These are phyloP conservation scores for Penicillium sp. DNA, from an alignment of 2,329 filamentous ascomycete species.

Conservation along the genomic window DNA sequence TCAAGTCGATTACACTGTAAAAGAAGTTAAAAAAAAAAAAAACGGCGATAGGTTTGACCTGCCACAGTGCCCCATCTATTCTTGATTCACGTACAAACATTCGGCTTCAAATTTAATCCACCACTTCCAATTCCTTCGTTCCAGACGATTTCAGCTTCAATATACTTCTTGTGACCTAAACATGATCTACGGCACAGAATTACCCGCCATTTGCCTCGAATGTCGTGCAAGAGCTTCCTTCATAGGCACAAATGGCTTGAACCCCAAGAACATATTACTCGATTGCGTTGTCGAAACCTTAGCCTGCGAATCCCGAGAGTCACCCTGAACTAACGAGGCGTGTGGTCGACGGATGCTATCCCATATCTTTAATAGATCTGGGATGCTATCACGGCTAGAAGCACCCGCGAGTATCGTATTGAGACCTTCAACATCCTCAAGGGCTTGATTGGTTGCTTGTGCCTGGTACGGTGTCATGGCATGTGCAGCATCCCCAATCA, in stretches of 20 bases:
- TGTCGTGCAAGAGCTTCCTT: neutral
- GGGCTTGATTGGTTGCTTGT: slow-evolving; percentile 38
- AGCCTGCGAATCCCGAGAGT: neutral
- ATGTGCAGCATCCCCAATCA: slow-evolving; percentile 24
- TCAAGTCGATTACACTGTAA: no score
- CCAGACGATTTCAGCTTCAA: neutral
- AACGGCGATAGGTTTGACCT: no score
- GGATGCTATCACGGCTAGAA: neutral
- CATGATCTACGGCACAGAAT: neutral
- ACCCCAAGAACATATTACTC: neutral
- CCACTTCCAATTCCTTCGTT: no score
- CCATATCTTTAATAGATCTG: neutral
- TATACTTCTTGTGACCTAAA: neutral
- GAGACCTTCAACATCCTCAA: slow-evolving; percentile 40
- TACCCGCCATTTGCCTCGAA: neutral
- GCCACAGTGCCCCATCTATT: no score
- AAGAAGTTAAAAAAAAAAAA: no score
- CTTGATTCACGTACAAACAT: no score
- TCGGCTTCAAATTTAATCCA: no score
- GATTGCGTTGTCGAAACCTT: neutral
- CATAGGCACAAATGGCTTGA: neutral
- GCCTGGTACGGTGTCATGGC: slow-evolving; percentile 35
- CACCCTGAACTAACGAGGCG: neutral
- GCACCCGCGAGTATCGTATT: slow-evolving; percentile 26
- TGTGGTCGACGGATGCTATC: neutral